Conservation (phyloP, 495 filamentous ascomycete species). For the Schizothecium vesticola region DNA sequence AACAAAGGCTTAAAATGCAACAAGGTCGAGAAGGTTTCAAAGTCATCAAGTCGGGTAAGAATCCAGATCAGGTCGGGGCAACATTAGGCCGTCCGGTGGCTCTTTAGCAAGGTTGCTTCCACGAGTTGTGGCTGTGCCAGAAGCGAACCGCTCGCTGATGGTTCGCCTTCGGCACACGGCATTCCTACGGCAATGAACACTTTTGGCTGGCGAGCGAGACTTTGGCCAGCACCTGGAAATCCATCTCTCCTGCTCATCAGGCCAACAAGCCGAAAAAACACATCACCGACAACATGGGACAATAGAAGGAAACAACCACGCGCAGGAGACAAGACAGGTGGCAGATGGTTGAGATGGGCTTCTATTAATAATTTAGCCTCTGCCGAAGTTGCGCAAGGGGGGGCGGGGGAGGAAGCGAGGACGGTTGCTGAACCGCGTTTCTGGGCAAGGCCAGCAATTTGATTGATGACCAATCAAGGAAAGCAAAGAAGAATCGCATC, state of each 20-base stretch:
- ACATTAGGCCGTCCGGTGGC: not conserved
- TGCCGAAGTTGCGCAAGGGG: not conserved
- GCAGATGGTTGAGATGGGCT: not conserved
- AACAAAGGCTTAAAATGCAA: not conserved
- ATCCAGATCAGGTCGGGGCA: conserved; percentile 2
- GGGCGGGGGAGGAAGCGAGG: not conserved
- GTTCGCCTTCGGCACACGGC: not conserved
- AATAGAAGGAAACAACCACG: not conserved
- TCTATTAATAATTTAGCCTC: not conserved
- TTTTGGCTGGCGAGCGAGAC: not conserved
- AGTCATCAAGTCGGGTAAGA: not conserved
- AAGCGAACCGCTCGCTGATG: not conserved
- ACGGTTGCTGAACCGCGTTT: not conserved
- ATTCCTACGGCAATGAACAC: not conserved
- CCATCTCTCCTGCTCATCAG: not conserved
- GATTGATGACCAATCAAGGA: conserved; percentile 8
- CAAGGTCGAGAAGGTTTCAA: not conserved
- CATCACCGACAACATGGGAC: not conserved
- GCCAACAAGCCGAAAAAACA: not conserved
- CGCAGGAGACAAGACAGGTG: not conserved
- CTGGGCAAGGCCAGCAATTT: not conserved
- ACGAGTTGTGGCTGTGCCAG: not conserved
- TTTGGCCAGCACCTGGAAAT: not conserved
- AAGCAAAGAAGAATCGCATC: not conserved
- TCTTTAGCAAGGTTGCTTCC: not conserved